phyloP scores from a whole-genome alignment of 805 yeast genomes.

The Saccharomycopsis lassenensis region DNA sequence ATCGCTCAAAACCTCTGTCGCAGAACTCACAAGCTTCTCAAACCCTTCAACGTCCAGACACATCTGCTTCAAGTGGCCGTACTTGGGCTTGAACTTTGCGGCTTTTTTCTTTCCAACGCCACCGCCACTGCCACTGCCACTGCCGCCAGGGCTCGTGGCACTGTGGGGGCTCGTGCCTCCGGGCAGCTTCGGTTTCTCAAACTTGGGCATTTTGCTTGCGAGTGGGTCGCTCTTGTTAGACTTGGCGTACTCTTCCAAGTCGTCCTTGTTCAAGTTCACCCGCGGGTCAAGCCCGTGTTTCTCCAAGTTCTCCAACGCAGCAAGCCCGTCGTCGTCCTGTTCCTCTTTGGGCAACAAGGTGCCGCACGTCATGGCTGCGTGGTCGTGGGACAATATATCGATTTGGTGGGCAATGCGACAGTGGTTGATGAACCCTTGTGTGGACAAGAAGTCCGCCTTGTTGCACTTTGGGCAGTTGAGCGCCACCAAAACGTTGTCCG shows the following conservation, averaged over 20 bases:
- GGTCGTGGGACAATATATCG: constrained; percentile 60
- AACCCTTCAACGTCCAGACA: too few relatives aligned
- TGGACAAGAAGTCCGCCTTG: constrained; percentile 60
- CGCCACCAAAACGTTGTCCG: constrained; percentile 61
- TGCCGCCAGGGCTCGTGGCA: too few relatives aligned
- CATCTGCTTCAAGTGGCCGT: too few relatives aligned
- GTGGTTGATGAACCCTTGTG: constrained; percentile 75
- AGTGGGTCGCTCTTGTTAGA: constrained; percentile 8
- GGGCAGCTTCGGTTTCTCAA: neutral
- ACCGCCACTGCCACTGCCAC: too few relatives aligned
- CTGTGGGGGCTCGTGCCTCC: neutral
- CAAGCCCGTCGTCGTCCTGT: constrained; percentile 44
- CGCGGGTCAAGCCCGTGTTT: constrained; percentile 19
- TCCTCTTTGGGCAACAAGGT: constrained; percentile 40
- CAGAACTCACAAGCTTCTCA: too few relatives aligned
- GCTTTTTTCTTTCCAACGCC: too few relatives aligned
- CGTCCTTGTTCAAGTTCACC: constrained; percentile 10
- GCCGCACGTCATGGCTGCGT: constrained; percentile 64
- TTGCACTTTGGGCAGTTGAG: constrained; percentile 60
- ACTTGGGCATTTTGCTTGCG: neutral
- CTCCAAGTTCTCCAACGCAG: constrained; percentile 27
- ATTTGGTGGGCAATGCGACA: constrained; percentile 63
- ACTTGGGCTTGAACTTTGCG: too few relatives aligned
- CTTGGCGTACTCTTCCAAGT: constrained; percentile 11
- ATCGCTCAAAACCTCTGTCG: too few relatives aligned